phyloP scores from a whole-genome alignment of 345 rosid genomes.

The Gossypium bickii region DNA sequence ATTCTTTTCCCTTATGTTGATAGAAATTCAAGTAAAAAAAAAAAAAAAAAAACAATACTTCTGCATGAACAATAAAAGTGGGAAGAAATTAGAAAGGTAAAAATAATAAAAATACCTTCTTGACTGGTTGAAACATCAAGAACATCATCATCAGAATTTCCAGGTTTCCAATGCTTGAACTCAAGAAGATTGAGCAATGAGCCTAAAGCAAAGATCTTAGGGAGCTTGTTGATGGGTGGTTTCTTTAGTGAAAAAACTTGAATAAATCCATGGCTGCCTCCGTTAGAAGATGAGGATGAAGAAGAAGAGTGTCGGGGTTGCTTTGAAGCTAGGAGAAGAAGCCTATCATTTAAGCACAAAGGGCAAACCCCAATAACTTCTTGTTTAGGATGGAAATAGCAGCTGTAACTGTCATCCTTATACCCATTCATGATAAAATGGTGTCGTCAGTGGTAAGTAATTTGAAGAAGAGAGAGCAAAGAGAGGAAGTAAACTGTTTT shows the following conservation, averaged over 20 bases:
- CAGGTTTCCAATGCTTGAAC: slow-evolving; percentile 55
- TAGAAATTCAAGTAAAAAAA: not conserved
- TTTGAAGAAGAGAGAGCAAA: not conserved
- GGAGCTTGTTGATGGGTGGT: slow-evolving; percentile 37
- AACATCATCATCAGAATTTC: slow-evolving; percentile 21
- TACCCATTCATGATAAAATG: slow-evolving; percentile 41
- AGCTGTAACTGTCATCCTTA: slow-evolving; percentile 49
- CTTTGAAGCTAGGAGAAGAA: slow-evolving; percentile 65
- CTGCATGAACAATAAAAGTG: not conserved
- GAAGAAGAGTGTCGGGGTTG: slow-evolving; percentile 40
- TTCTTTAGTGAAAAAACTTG: slow-evolving; percentile 20
- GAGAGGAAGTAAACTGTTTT: not conserved
- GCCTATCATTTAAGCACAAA: slow-evolving; percentile 79
- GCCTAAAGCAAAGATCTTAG: slow-evolving; percentile 70
- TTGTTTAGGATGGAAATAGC: slow-evolving; percentile 79
- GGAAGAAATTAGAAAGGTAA: not conserved
- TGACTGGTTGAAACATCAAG: slow-evolving; percentile 56
- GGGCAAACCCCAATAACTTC: slow-evolving; percentile 69
- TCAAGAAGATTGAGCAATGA: slow-evolving; percentile 75
- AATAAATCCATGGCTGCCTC: slow-evolving; percentile 10
- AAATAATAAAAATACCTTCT: slow-evolving; percentile 61
- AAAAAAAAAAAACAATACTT: not conserved
- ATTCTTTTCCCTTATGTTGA: not conserved
- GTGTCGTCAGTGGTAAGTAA: too few species aligned
- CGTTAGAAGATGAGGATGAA: slow-evolving; percentile 9